These are phyloP conservation scores for Nemania sp. DNA, from an alignment of 2,329 filamentous ascomycete genomes.

Conservation along the genomic window DNA sequence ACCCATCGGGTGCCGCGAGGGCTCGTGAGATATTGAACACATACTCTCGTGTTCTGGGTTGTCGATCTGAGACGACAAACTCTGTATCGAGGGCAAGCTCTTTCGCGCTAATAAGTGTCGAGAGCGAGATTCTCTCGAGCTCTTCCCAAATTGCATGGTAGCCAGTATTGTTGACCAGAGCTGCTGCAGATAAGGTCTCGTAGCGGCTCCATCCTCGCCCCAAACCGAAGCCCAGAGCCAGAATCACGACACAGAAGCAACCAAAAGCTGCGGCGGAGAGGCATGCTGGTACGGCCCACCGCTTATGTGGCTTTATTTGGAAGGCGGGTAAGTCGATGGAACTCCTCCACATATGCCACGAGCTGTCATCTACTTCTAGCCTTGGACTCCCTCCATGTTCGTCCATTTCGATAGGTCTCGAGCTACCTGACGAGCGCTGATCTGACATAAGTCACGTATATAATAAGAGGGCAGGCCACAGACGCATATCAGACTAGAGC, in stretches of 20 bases:
- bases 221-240: constrained; percentile 34
- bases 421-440: constrained; percentile 33
- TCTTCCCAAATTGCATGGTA: constrained; percentile 32
- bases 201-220: constrained; percentile 29
- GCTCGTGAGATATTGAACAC: constrained; percentile 42
- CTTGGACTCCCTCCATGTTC: constrained; percentile 21
- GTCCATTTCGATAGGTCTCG: constrained; percentile 30
- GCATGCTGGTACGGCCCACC: constrained; percentile 29
- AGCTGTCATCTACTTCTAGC: background rate
- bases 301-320: constrained; percentile 12
- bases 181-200: background rate
- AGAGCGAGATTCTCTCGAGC: constrained; percentile 32
- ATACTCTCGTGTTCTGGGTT: constrained; percentile 37
- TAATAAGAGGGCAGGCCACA: background rate
- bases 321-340: constrained; percentile 12
- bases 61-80: constrained; percentile 27
- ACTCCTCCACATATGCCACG: constrained; percentile 28
- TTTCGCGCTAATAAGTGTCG: constrained; percentile 35
- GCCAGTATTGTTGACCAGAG: constrained; percentile 27
- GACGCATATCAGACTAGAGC: background rate
- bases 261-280: constrained; percentile 29
- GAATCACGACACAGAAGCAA: constrained; percentile 29
- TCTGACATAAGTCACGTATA: constrained; percentile 26
- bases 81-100: constrained; percentile 39
- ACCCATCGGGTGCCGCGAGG: constrained; percentile 43